Base-by-base conservation (phyloP, 2,329 filamentous ascomycete species). In the Coniochaeta sp. region DNA sequence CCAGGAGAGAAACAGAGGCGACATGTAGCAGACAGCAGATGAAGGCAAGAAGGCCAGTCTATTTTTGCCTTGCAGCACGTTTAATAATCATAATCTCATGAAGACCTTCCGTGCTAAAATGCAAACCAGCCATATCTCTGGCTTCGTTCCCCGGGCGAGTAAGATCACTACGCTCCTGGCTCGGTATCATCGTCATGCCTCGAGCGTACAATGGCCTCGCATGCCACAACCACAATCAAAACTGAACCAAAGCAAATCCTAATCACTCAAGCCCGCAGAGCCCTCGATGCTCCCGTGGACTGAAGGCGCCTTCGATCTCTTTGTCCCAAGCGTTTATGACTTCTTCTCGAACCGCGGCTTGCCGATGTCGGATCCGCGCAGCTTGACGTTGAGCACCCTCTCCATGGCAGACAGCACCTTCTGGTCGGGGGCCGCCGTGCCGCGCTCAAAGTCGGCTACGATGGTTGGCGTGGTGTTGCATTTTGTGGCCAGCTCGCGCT, bases 361-460 rank as follows among this genome's bases (percentile, higher is more conserved):
- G 64, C 93, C 93, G 73, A 97, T 95, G 77, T 93, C 90, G 70
- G 79, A 81, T 62, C 95, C 91, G 67, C 93, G 84, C 70, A 97
- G 82, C 80, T 96, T 91, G 70, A 96, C 85, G 70, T 95, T 93
- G 73, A 97, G 85, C 64, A 90, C 86, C 59, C 88, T 83, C 84
- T 96, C 91, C 83, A 96, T 91, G 66, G 82, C 79, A 62, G 76
- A 76, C 61, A 96, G 80, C 59, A 96, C 79, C 81, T 93, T 92
- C 77, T 96, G 92, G 78, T 96, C 92, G 61, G 89, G 93, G 54
- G 83, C 70, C 61, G 87, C 92, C 68, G 80, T 84, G 67, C 89
- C 92, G 66, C 88, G 84, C 86, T 98, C 93, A 71, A 96, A 92
- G 68, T 92, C 88, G 71, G 89, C 89, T 64, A 98, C 83, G 67